Base-by-base conservation (phyloP, 2,329 filamentous ascomycete species). In the Aspergillus brunneoviolaceus region DNA sequence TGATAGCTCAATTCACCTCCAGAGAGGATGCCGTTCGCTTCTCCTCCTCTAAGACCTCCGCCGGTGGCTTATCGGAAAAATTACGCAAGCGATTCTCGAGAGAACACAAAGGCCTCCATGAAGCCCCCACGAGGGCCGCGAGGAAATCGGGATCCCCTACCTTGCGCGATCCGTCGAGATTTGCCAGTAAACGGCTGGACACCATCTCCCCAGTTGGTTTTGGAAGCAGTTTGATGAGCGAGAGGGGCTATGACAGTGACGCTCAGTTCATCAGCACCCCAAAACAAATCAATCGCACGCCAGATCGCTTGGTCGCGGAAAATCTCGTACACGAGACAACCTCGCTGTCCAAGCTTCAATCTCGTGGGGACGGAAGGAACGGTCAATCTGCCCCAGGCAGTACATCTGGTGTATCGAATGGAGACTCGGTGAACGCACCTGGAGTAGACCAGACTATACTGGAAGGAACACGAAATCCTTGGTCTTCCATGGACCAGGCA, bases 181-280 rank as follows among this genome's bases (percentile, higher is more conserved):
- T 60, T 4, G 29, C 57, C 1, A 68, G 63, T 19, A 19, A 33
- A 14, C 55, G 47, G 3, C 50, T 58, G 3, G 59, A 35, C 2
- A 31, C 63, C 4, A 51, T 64, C 2, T 52, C 60, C 10, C 57
- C 70, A 7, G 55, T 61, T 27, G 67, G 68, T n/a, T 50, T 71
- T 35, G 72, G 70, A 47, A 71, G 72, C 55, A 76, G 73, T 54
- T 60, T 76, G 58, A 70, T 72, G 63, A 79, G 72, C 39, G 76
- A 76, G 39, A 68, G 67, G 57, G 74, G 70, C 7, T 79, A 79
- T 60, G 77, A 79, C 58, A 79, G 76, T 51, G 77, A 79, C 67
- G 76, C 76, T 11, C 75, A 74, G 33, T 74, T 61, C 42, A 73
- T 79, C 48, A 58, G 68, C 14, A 77, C 72, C 12, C 75, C 76